A percentile compares a stretch with the other conserved stretches of the same genome.
Conservation (phyloP, 306 rosid species). For the Dalbergia cultrata region DNA sequence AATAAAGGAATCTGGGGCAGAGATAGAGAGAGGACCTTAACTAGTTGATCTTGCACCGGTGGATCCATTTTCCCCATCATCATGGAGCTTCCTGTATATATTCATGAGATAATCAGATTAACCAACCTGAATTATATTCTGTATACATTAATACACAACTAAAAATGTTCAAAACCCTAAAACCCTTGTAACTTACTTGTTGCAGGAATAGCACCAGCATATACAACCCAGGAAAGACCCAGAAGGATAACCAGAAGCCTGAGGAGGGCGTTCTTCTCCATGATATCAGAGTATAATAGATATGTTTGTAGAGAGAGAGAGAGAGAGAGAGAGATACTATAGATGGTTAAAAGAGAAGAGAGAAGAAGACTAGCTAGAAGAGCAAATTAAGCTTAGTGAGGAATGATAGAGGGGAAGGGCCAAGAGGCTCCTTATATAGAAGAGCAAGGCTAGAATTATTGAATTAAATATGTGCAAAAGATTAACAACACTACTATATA, state of each 20-base stretch:
- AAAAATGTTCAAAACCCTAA: slow-evolving; percentile 30
- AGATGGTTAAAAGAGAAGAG: slow-evolving; percentile 12
- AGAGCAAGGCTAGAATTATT: slow-evolving; percentile 11
- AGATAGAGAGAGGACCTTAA: slow-evolving; percentile 23
- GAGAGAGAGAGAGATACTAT: slow-evolving; percentile 4
- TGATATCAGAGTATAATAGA: slow-evolving; percentile 12
- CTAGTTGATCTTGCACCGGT: slow-evolving; percentile 34
- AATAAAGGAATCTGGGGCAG: not conserved
- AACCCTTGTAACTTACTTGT: slow-evolving; percentile 51
- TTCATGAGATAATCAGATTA: slow-evolving; percentile 4
- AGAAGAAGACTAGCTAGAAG: not conserved
- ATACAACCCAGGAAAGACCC: slow-evolving; percentile 39
- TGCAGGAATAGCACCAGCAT: slow-evolving; percentile 45
- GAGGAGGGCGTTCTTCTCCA: slow-evolving; percentile 51
- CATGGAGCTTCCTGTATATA: slow-evolving; percentile 38
- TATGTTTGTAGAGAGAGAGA: slow-evolving; percentile 3
- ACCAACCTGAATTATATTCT: not conserved
- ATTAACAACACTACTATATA: not conserved
- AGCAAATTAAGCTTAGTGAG: slow-evolving; percentile 36
- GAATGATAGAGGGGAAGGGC: slow-evolving; percentile 31
- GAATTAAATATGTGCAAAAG: slow-evolving; percentile 39
- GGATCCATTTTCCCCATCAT: slow-evolving; percentile 13
- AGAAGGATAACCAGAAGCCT: slow-evolving; percentile 42
- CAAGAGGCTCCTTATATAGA: slow-evolving; percentile 44
- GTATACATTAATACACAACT: not conserved